These are phyloP conservation scores for Trichoderma sp. DNA, from an alignment of 2,329 filamentous ascomycete genomes.

Conservation along the genomic window DNA sequence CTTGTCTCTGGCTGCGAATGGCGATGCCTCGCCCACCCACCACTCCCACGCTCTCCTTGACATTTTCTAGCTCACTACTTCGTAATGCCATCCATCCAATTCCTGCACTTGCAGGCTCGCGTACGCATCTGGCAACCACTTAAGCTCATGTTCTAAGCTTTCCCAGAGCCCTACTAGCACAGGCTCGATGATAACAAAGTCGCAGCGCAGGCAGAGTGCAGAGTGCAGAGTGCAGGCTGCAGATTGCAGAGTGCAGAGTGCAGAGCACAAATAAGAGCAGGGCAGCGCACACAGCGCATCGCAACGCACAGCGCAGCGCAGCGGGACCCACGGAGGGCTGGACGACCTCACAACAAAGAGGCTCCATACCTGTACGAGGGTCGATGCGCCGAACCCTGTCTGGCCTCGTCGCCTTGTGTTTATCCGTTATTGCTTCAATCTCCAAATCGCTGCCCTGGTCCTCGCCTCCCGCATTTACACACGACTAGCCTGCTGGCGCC, in stretches of 20 bases:
- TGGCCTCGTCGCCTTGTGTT: background rate
- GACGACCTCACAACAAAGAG: background rate
- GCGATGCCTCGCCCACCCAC: slow-evolving; percentile 10
- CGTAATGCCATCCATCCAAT: background rate
- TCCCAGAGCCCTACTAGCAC: background rate
- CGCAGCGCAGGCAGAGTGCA: slow-evolving; percentile 20
- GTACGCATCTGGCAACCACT: background rate
- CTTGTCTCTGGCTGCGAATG: background rate
- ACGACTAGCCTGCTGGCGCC: slow-evolving; percentile 13
- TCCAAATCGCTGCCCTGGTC: slow-evolving; percentile 23
- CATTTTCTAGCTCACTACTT: background rate
- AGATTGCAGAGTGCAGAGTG: background rate
- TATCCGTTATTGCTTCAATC: slow-evolving; percentile 15
- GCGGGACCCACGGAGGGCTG: background rate
- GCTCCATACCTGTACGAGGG: slow-evolving; percentile 2
- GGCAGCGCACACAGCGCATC: slow-evolving; percentile 10
- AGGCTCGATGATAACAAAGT: slow-evolving; percentile 20
- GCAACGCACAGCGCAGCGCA: background rate
- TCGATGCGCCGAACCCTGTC: slow-evolving; percentile 15
- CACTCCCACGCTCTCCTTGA: background rate
- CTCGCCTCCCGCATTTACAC: slow-evolving; percentile 23
- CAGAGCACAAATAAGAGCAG: background rate
- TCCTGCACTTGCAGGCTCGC: background rate
- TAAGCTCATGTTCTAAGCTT: background rate
- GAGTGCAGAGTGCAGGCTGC: background rate